phyloP scores from a whole-genome alignment of 2,329 filamentous ascomycete genomes.

The Herpotrichia juniperi region DNA sequence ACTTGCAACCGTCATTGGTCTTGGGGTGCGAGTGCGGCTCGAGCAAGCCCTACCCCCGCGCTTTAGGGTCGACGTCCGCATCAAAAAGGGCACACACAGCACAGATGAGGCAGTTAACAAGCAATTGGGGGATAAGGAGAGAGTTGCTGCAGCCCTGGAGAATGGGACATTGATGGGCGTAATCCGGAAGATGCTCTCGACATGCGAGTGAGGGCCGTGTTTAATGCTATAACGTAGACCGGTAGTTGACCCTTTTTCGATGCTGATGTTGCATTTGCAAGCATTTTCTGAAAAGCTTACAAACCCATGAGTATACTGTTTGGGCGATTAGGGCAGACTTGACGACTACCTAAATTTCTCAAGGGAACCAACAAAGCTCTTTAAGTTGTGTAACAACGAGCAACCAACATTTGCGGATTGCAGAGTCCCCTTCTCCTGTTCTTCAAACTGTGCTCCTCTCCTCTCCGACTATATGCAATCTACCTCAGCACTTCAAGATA shows the following conservation, averaged over 20 bases:
- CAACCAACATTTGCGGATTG: no score
- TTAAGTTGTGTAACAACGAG: no score
- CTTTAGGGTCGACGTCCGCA: constrained; percentile 89
- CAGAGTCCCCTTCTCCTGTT: not conserved
- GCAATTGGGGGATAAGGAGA: constrained; percentile 94
- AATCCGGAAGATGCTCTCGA: constrained; percentile 91
- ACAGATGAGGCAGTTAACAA: constrained; percentile 97
- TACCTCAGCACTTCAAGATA: not conserved
- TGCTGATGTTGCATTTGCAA: not conserved
- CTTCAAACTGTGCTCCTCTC: not conserved
- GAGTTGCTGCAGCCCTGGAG: constrained; percentile 91
- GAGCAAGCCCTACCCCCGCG: constrained; percentile 90
- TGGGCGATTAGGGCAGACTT: not conserved
- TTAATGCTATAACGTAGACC: not conserved
- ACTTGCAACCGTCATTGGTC: constrained; percentile 91
- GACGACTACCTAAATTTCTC: no score
- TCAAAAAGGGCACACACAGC: constrained; percentile 95
- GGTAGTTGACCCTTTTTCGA: not conserved
- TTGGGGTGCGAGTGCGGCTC: constrained; percentile 88
- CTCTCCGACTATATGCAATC: not conserved
- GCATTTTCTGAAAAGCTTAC: not conserved
- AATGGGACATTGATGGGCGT: constrained; percentile 90
- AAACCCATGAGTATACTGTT: not conserved
- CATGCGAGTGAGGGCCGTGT: constrained; percentile 64
- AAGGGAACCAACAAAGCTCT: no score